Evolutionary conservation across 192 early-diverging fungal species (phyloP).

Genomic region (Entrophospora sp.): DNA sequence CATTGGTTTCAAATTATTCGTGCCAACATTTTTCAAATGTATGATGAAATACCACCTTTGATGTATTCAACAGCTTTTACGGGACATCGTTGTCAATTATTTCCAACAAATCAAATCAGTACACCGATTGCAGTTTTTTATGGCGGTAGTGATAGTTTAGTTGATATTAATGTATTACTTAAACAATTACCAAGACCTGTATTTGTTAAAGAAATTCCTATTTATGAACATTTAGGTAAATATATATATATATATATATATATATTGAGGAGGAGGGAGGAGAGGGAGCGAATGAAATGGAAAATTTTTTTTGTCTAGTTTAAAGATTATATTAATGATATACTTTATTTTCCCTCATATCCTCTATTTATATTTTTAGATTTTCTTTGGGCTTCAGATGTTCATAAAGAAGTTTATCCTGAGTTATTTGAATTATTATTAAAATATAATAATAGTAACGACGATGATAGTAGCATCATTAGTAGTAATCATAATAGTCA

Average conservation of each 20-base stretch:
- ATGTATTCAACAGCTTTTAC: conserved; percentile 30
- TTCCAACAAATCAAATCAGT: conserved; percentile 69
- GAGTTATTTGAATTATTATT: conserved; percentile 36
- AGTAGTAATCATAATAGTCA: too few relatives aligned
- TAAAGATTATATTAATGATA: not conserved
- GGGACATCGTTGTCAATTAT: conserved; percentile 57
- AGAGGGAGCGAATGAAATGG: too few relatives aligned
- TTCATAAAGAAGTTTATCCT: conserved; percentile 39
- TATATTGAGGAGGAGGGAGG: too few relatives aligned
- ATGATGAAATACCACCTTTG: conserved; percentile 68
- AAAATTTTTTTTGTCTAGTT: not conserved
- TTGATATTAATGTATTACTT: conserved; percentile 54
- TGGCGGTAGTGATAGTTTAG: conserved; percentile 77
- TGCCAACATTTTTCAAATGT: conserved; percentile 82
- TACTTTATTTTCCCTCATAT: not conserved
- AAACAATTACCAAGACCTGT: conserved; percentile 46
- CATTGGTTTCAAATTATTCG: conserved; percentile 97
- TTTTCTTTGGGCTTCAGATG: conserved; percentile 43
- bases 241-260: not conserved
- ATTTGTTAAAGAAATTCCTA: conserved; percentile 47
- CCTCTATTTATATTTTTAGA: not conserved
- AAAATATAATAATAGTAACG: not conserved
- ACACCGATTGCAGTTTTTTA: conserved; percentile 90
- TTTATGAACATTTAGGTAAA: conserved; percentile 75
- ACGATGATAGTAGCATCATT: too few relatives aligned